Percentiles rank a stretch among this genome's conserved stretches.
Conservation (phyloP, 192 early-diverging fungal genomes). For the Backusella sp. region DNA sequence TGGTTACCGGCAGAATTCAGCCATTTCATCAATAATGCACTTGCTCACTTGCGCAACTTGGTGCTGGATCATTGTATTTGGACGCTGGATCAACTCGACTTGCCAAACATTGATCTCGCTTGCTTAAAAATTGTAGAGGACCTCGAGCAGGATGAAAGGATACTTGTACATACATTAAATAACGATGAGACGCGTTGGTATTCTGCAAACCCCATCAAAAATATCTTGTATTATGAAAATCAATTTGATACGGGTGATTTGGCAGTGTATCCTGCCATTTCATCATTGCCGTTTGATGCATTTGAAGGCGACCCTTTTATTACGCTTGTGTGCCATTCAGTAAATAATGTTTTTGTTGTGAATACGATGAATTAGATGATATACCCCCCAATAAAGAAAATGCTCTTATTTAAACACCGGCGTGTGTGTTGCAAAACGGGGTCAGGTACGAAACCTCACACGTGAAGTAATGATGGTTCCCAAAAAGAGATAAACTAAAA, state of each 20-base stretch:
- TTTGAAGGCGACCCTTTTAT: background rate
- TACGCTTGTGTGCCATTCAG: background rate
- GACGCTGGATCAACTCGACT: background rate
- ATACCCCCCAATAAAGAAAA: background rate
- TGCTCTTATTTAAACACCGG: background rate
- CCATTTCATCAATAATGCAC: background rate
- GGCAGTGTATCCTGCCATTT: background rate
- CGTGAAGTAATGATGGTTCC: background rate
- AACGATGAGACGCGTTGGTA: background rate
- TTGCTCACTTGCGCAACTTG: background rate
- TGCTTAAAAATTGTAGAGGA: background rate
- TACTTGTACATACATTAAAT: background rate
- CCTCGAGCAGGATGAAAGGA: background rate
- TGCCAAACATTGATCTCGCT: background rate
- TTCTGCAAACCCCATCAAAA: background rate
- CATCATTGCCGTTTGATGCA: background rate
- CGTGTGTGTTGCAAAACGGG: background rate
- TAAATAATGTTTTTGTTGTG: background rate
- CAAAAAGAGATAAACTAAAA: background rate
- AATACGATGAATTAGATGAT: background rate
- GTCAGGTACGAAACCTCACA: background rate
- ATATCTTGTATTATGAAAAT: background rate
- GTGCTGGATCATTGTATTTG: background rate
- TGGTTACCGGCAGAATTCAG: background rate
- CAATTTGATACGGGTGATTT: background rate